Base-by-base conservation (phyloP, 208 protist genomes). In the Trypanosoma melophagium region DNA sequence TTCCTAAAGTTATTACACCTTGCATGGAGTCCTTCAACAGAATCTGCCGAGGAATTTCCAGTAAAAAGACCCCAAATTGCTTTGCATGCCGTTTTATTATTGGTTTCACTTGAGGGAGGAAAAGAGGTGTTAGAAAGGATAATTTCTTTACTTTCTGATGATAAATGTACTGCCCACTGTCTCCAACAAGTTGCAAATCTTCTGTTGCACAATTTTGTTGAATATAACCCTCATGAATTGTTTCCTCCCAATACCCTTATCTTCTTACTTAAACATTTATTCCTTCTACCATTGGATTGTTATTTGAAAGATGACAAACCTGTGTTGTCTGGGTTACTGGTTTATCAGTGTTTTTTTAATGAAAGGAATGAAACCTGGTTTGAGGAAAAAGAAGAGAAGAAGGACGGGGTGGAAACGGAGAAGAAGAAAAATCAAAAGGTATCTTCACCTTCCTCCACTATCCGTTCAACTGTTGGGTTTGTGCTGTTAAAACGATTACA, bases 321-420 rank as follows among this genome's bases (percentile, higher is more conserved):
- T 19, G 12, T 64, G 14, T n/a, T 64, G 7, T 51, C 28, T 25
- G 70, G 70, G 22, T 45, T 76, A 51, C 17, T 14, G 17, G 19
- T 40, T 55, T 76, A 68, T 59, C 62, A 61, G 24, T 63, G 53
- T 53, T 61, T 76, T 45, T 76, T 69, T 40, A 10, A 22, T 59
- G 45, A 31, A 14, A 38, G 13, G 0, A 21, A 12, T 50, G 22
- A 3, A 31, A 40, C n/a, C 25, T 24, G 16, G 12, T 35, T 19
- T 2, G 8, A 52, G 28, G 24, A 55, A n/a, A 19, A 22, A 9
- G 47, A 19, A 49, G 8, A 52, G 28, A 16, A 55, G 10, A 19
- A 22, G 3, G 47, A 19, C 35, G 19, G 41, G 12, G 19, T 5
- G 4, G 28, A 35, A 35, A 35, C 1, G 28, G 5, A 35, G 5